Percentiles rank a stretch among this genome's conserved stretches.
Conservation (phyloP, 2,329 filamentous ascomycete species). For the Talaromyces amestolkiae region DNA sequence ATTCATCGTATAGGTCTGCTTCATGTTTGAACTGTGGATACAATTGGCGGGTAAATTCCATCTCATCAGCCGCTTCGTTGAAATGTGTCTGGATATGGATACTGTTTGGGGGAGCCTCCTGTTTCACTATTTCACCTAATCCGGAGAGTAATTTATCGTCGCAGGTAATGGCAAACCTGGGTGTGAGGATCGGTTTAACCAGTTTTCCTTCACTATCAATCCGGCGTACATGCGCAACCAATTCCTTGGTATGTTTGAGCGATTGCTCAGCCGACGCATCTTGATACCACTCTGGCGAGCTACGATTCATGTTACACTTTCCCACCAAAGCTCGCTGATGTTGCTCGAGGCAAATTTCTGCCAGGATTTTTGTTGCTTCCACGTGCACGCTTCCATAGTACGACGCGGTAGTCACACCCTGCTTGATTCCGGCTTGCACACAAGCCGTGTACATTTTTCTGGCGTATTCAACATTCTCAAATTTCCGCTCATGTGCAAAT, state of each 20-base stretch:
- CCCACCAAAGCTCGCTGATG: slow-evolving; percentile 39
- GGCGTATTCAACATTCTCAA: slow-evolving; percentile 56
- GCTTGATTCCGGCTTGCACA: slow-evolving; percentile 58
- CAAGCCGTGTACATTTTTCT: slow-evolving; percentile 51
- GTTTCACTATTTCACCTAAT: slow-evolving; percentile 53
- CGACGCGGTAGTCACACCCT: slow-evolving; percentile 43
- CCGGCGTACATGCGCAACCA: slow-evolving; percentile 49
- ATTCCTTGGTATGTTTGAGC: slow-evolving; percentile 49
- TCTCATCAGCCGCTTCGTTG: slow-evolving; percentile 63
- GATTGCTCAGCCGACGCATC: slow-evolving; percentile 51
- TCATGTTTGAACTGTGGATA: slow-evolving; percentile 59
- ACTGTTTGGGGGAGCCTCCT: slow-evolving; percentile 38
- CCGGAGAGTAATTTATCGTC: slow-evolving; percentile 53
- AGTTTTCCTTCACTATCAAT: slow-evolving; percentile 48
- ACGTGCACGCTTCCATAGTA: slow-evolving; percentile 38
- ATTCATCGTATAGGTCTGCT: slow-evolving; percentile 58
- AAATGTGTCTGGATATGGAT: slow-evolving; percentile 66
- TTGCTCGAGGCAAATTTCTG: slow-evolving; percentile 31
- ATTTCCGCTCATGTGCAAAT: slow-evolving; percentile 63
- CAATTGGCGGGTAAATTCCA: slow-evolving; percentile 53
- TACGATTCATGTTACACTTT: slow-evolving; percentile 40
- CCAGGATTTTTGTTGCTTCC: slow-evolving; percentile 32
- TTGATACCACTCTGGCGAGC: slow-evolving; percentile 52
- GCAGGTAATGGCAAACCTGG: slow-evolving; percentile 63
- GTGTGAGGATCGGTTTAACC: slow-evolving; percentile 55